Conservation (phyloP, 2,329 filamentous ascomycete species). For the Eutypa lata region DNA sequence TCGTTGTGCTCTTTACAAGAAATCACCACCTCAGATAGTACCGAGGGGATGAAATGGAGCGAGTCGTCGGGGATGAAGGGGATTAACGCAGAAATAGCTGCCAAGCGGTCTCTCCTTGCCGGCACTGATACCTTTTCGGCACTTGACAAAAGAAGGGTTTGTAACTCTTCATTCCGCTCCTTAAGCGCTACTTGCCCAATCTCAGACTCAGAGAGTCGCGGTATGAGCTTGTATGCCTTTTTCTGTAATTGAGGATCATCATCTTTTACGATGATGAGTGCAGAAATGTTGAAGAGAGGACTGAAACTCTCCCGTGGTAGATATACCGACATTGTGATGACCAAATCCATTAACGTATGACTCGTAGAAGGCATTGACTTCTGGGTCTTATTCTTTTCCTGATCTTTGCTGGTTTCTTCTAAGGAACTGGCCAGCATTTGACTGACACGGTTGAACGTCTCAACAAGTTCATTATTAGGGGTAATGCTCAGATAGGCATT, state of each 20-base stretch:
- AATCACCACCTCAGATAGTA: constrained; percentile 92
- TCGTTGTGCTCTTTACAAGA: constrained; percentile 98
- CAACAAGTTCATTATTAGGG: constrained; percentile 71
- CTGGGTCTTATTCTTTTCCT: constrained; percentile 59
- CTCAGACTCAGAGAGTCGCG: constrained; percentile 79
- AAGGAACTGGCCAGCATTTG: constrained; percentile 77
- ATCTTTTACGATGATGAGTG: constrained; percentile 75
- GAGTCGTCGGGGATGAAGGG: constrained; percentile 73
- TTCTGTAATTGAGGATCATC: constrained; percentile 93
- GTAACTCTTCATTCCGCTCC: constrained; percentile 74
- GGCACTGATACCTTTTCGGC: constrained; percentile 84
- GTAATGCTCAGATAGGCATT: constrained; percentile 92
- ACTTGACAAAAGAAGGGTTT: constrained; percentile 74
- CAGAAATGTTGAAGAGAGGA: constrained; percentile 81
- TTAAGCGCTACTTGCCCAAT: constrained; percentile 72
- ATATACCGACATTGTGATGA: constrained; percentile 94
- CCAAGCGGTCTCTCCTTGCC: constrained; percentile 79
- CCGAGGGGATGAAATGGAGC: constrained; percentile 88
- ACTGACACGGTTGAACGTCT: constrained; percentile 85
- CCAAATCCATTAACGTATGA: constrained; percentile 92
- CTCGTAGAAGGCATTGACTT: constrained; percentile 79
- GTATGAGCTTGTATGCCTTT: constrained; percentile 98
- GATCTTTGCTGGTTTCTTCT: constrained; percentile 50
- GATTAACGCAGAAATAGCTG: constrained; percentile 77
- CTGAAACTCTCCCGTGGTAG: constrained; percentile 83